phyloP scores from a whole-genome alignment of 139 green algal species.

The Mesostigma viride region DNA sequence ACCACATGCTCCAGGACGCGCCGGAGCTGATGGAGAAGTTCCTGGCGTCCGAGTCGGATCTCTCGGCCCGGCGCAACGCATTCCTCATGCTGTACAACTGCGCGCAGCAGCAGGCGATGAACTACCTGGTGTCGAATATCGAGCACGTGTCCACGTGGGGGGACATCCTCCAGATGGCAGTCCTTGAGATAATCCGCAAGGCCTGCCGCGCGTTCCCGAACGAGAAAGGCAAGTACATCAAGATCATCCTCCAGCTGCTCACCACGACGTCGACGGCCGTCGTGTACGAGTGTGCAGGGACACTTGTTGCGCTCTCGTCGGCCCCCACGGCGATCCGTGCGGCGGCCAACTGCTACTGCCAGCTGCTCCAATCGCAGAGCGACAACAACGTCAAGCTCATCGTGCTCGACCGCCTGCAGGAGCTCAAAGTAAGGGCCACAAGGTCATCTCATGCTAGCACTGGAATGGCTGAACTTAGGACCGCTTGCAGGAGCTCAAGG shows the following conservation, averaged over 20 bases:
- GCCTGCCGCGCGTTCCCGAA: conserved; percentile 68
- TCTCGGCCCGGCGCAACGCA: conserved; percentile 83
- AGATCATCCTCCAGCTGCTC: conserved; percentile 93
- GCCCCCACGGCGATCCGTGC: conserved; percentile 89
- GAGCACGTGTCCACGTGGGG: conserved; percentile 80
- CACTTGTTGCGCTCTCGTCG: conserved; percentile 74
- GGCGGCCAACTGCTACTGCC: conserved; percentile 92
- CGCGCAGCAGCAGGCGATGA: conserved; percentile 66
- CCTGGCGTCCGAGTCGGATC: conserved; percentile 66
- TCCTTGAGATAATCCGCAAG: conserved; percentile 91
- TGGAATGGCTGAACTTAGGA: too few species aligned
- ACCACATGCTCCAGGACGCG: conserved; percentile 80
- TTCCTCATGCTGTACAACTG: conserved; percentile 79
- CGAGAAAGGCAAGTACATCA: conserved; percentile 95
- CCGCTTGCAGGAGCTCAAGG: too few species aligned
- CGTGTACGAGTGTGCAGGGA: conserved; percentile 90
- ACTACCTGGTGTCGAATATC: conserved; percentile 73
- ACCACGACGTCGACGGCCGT: conserved; percentile 67
- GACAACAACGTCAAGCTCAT: conserved; percentile 99
- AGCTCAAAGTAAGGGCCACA: too few species aligned
- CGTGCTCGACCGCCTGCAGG: conserved; percentile 79
- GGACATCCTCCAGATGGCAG: conserved; percentile 89
- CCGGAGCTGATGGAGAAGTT: conserved; percentile 89
- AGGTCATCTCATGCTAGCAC: too few species aligned
- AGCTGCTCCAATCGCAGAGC: conserved; percentile 82